Evolutionary conservation across 2,329 filamentous ascomycete species (phyloP).

Genomic region (Claviceps pusilla): DNA sequence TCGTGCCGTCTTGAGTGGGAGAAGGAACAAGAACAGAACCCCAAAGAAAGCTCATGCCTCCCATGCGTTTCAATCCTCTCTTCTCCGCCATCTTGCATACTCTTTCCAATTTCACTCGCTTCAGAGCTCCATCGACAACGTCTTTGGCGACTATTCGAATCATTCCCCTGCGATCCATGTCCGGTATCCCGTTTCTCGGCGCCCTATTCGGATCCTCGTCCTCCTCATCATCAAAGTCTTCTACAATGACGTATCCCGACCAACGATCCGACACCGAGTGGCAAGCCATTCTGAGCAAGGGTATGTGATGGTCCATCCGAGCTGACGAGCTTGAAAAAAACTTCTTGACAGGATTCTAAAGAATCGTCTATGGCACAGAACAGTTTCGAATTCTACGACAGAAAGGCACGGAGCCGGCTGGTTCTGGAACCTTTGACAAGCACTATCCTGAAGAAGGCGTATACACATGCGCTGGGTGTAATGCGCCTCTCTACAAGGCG

Average conservation of each 20-base stretch:
- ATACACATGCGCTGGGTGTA: conserved; percentile 78
- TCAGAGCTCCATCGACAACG: conserved; percentile 11
- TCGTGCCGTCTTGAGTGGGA: neutral
- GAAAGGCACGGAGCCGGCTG: conserved; percentile 77
- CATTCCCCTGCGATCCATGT: conserved; percentile 43
- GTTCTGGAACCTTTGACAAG: conserved; percentile 73
- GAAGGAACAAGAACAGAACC: neutral
- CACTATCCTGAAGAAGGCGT: conserved; percentile 62
- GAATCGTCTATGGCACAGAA: conserved; percentile 36
- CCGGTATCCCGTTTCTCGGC: conserved; percentile 62
- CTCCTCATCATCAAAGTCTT: conserved; percentile 38
- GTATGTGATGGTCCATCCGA: conserved; percentile 16
- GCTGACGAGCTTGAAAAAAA: neutral
- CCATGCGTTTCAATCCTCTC: conserved; percentile 37
- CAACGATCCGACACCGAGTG: conserved; percentile 73
- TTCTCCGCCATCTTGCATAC: conserved; percentile 32
- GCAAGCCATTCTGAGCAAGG: conserved; percentile 62
- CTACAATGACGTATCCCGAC: conserved; percentile 61
- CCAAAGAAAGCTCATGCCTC: conserved; percentile 4
- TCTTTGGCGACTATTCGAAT: conserved; percentile 13
- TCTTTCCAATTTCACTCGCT: conserved; percentile 28
- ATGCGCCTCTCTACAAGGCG: conserved; percentile 80
- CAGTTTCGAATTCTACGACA: conserved; percentile 89
- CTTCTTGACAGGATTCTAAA: conserved; percentile 3
- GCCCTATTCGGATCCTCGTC: conserved; percentile 50